Conservation (phyloP, 768 basidiomycete genomes). For the Dentipellis fragilis region DNA sequence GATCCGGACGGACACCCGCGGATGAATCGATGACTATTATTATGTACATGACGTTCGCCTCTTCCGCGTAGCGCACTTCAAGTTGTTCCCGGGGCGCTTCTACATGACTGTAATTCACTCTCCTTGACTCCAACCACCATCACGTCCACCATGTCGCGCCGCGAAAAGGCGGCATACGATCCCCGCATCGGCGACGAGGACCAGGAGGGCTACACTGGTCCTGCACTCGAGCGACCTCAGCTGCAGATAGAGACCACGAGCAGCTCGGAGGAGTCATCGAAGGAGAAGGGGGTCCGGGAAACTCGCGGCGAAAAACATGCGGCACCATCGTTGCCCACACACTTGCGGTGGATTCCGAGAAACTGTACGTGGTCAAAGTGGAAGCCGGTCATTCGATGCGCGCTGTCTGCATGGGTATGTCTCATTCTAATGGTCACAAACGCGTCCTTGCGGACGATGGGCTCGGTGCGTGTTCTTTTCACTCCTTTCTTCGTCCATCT, state of each 20-base stretch:
- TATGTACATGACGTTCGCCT: too few relatives aligned
- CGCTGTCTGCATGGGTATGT: constrained; percentile 52
- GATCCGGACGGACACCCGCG: too few relatives aligned
- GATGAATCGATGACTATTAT: too few relatives aligned
- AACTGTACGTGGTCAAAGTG: constrained; percentile 50
- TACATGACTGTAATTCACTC: too few relatives aligned
- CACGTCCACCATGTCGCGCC: neutral
- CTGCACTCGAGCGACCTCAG: neutral
- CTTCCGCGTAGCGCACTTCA: too few relatives aligned
- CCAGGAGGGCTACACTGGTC: constrained; percentile 3
- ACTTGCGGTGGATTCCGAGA: constrained; percentile 43
- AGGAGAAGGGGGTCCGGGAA: neutral
- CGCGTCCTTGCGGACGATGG: constrained; percentile 35
- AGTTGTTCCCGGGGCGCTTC: too few relatives aligned
- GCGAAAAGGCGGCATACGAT: constrained; percentile 8
- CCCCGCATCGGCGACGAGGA: constrained; percentile 22
- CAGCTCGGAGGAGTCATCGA: neutral
- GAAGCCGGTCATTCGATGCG: constrained; percentile 55
- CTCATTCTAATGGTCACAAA: constrained; percentile 51
- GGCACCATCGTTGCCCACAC: constrained; percentile 17
- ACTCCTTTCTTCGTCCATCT: neutral
- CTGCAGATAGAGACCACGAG: neutral
- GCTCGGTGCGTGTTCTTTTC: constrained; percentile 35
- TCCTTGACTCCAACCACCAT: neutral
- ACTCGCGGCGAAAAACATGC: neutral